Evolutionary conservation across 306 rosid genomes (phyloP).

Genomic region (Calophaca sinica): DNA sequence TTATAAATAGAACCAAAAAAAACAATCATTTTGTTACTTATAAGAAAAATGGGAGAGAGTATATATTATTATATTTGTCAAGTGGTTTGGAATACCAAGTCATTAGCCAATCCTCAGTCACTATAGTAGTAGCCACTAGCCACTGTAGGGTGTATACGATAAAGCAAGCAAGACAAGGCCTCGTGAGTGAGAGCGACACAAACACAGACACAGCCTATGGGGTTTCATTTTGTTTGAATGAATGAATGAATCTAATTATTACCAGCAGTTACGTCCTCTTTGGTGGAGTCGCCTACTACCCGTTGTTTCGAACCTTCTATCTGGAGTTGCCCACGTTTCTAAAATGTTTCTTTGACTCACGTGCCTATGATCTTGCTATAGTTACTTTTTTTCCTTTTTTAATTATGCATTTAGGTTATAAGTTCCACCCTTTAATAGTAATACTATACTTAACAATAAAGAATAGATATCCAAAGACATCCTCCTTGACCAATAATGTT

Average conservation of each 20-base stretch:
- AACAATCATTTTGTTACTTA: no score
- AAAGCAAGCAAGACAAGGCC: no score
- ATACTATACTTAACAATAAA: not conserved
- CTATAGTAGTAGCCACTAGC: no score
- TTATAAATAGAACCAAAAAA: no score
- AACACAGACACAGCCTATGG: not conserved
- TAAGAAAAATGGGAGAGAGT: no score
- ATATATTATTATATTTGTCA: no score
- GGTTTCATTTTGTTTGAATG: not conserved
- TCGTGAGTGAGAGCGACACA: slow-evolving; percentile 8
- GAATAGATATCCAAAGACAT: slow-evolving; percentile 29
- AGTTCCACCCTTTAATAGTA: not conserved
- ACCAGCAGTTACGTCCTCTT: not conserved
- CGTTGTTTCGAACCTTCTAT: slow-evolving; percentile 15
- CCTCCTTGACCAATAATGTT: slow-evolving; percentile 50
- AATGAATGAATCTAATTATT: not conserved
- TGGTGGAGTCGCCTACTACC: not conserved
- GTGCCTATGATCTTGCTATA: not conserved
- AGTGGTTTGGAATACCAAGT: no score
- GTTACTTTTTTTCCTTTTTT: not conserved
- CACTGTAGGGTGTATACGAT: no score
- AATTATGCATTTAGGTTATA: not conserved
- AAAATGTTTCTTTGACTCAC: slow-evolving; percentile 37
- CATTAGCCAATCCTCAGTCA: no score
- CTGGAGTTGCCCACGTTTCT: slow-evolving; percentile 47